Base-by-base conservation (phyloP, 208 protist genomes). In the Trypanosoma cruzi region DNA sequence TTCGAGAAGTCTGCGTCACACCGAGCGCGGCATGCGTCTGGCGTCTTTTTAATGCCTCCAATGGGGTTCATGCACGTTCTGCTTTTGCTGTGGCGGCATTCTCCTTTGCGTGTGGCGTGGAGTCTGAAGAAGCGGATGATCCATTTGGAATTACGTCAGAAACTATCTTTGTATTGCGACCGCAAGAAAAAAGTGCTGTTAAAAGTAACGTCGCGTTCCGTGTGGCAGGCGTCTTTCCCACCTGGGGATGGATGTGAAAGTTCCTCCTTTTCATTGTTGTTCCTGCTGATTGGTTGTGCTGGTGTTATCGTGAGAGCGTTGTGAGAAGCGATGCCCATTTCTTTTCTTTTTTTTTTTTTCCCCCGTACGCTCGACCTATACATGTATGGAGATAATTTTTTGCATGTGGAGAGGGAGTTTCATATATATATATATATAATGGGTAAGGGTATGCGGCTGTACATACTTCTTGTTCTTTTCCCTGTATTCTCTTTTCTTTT, bases 71-170 rank as follows among this genome's bases (percentile, higher is more conserved):
- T 20, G 28, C 7, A 13, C 18, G 22, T 49, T 16, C 20, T 29
- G n/a, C 64, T 32, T 55, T 71, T 49, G 56, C 66, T 13, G 13
- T 18, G 2, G 66, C 66, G 6, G 55, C 26, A 34, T 71, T 71
- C 26, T 56, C 66, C 4, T 40, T 57, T 28, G 20, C 8, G 11
- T 5, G 48, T 31, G 29, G 24, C 11, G 3, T 11, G n/a, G 40
- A 20, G 11, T 8, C 18, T 1, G 57, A 37, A 18, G 57, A 64
- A 0, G 44, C 31, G 16, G 66, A 71, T 34, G 66, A 71, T 53
- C 57, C 57, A n/a, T 64, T 71, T 71, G 66, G 66, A 42, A 7
- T 55, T 4, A 37, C 66, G 26, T 60, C 66, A 16, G 66, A 71
- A n/a, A 14, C 56, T 10, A 44, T 71, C 1, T 71, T 71, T 56